Percentiles rank a stretch among this genome's conserved stretches.
phyloP scores from a whole-genome alignment of 2,329 filamentous ascomycete species.

The Trichoderma guizhouense region DNA sequence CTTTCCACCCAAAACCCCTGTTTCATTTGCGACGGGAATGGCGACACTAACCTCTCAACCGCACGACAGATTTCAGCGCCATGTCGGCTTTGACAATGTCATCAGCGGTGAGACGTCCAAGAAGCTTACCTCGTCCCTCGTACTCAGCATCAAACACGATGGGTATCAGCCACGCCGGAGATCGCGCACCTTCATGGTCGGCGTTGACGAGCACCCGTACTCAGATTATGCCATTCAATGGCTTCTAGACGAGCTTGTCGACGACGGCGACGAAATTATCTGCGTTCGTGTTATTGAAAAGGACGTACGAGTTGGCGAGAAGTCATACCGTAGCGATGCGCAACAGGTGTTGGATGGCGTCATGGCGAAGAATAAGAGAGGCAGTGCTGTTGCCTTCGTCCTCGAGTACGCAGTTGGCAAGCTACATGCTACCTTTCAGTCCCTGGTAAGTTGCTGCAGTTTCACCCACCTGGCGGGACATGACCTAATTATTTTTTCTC shows the following conservation, averaged over 20 bases:
- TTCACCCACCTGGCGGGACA: background rate
- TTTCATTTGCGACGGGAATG: slow-evolving; percentile 31
- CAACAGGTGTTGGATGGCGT: slow-evolving; percentile 71
- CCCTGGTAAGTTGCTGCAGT: slow-evolving; percentile 60
- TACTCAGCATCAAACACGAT: slow-evolving; percentile 79
- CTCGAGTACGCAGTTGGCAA: slow-evolving; percentile 88
- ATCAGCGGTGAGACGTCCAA: slow-evolving; percentile 53
- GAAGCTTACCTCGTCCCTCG: slow-evolving; percentile 65
- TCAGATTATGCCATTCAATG: slow-evolving; percentile 90
- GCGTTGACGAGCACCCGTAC: slow-evolving; percentile 86
- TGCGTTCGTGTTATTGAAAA: slow-evolving; percentile 87
- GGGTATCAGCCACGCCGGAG: slow-evolving; percentile 78
- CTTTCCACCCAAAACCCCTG: background rate
- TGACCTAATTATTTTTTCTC: slow-evolving; percentile 16
- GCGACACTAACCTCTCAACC: slow-evolving; percentile 42
- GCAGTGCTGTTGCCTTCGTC: slow-evolving; percentile 80
- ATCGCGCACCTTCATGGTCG: slow-evolving; percentile 85
- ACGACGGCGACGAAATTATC: slow-evolving; percentile 90
- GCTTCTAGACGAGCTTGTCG: slow-evolving; percentile 86
- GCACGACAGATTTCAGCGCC: slow-evolving; percentile 53
- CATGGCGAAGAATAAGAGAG: slow-evolving; percentile 70
- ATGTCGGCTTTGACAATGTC: slow-evolving; percentile 61
- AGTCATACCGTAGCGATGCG: slow-evolving; percentile 73
- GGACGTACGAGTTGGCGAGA: slow-evolving; percentile 67
- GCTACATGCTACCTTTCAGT: slow-evolving; percentile 84